These are phyloP conservation scores for Solanum appendiculatum DNA, from an alignment of 257 asterid species.

Conservation along the genomic window DNA sequence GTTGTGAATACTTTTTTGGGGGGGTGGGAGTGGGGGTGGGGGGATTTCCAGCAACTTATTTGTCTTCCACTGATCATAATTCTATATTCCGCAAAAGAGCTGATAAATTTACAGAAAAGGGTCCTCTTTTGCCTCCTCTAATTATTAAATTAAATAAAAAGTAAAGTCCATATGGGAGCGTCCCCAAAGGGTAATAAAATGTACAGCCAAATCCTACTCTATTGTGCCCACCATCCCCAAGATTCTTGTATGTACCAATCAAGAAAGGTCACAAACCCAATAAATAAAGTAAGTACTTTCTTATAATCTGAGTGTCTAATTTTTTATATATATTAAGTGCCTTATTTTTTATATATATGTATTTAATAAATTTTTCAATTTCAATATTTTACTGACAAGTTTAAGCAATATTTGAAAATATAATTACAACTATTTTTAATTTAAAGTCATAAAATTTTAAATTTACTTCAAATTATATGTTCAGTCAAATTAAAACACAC, in stretches of 20 bases:
- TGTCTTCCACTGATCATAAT: not conserved
- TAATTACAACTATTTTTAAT: not conserved
- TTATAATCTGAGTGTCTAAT: too few species aligned
- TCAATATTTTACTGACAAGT: too few species aligned
- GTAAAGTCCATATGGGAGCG: not conserved
- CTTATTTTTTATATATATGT: too few species aligned
- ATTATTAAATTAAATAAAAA: not conserved
- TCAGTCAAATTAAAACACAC: not conserved
- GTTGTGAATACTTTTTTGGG: too few species aligned
- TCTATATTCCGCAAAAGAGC: not conserved
- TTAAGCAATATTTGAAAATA: too few species aligned
- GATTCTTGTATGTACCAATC: not conserved
- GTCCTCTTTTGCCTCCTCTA: not conserved
- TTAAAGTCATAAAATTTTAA: not conserved
- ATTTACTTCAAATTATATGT: not conserved
- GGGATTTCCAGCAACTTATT: not conserved
- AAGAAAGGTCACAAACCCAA: not conserved
- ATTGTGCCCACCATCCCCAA: not conserved
- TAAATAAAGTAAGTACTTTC: not conserved
- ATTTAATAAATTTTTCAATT: too few species aligned
- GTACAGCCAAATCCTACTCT: not conserved
- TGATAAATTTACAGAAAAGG: not conserved
- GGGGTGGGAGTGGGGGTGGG: too few species aligned
- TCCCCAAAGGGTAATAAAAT: not conserved
- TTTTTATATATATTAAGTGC: too few species aligned